Base-by-base conservation (phyloP, 441 rosid species). In the Daphne laureola region DNA sequence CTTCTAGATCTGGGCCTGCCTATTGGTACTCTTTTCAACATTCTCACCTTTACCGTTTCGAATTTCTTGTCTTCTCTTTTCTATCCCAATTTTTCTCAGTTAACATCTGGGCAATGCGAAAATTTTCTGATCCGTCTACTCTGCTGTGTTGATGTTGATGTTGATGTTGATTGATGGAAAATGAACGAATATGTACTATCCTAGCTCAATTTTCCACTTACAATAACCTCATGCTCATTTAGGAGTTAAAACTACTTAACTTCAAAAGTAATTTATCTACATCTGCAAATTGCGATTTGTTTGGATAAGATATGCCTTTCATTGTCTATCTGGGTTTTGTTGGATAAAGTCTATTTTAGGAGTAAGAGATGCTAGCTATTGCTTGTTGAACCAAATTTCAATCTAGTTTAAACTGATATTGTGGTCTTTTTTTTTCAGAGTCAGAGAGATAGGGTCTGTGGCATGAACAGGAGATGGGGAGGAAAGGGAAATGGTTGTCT, bases 401-500 rank as follows among this genome's bases (percentile, higher is more conserved):
- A 12, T 7, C 18, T 18, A 42, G 43, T 5, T 54, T 45, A 54
- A 53, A 40, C 56, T 62, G 31, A 21, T 18, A 41, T 11, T 26
- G 25, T 53, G 45, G n/a, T 63, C 5, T 18, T 25, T 59, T 58
- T 38, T 14, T 62, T 53, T 59, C 41, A 17, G 25, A n/a, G 48
- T 57, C 46, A 26, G 16, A 66, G 61, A 59, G 72, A 62, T 61
- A 58, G 46, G 17, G 49, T 17, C 9, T 27, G 55, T 52, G 74
- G 68, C 75, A 72, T 66, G 66, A 66, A 69, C 61, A 71, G 70
- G 74, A 73, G 73, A 92, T 93, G 98, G 96, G 97, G 59, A 80
- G 70, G 69, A 89, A 87, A 72, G 93, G 90, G 26, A 93, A 90
- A 61, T 93, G 99, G 99, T 80, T 93, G 67, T 79, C 95, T 38